Base-by-base conservation (phyloP, 2,329 filamentous ascomycete genomes). In the Trichoderma asperellum region DNA sequence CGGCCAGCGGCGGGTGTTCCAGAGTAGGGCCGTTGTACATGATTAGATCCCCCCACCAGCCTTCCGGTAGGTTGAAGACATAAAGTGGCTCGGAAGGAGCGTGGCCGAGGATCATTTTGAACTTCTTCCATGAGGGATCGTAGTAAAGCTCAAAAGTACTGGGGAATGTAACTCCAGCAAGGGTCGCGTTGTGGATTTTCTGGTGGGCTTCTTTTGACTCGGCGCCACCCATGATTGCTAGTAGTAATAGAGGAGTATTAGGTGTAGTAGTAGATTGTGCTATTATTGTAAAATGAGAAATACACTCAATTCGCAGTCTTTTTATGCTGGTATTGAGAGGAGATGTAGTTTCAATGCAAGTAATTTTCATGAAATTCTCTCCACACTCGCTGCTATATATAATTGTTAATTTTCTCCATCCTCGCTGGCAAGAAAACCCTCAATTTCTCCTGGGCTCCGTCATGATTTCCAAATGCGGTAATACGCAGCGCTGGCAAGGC, bases 21-120 rank as follows among this genome's bases (percentile, higher is more conserved):
- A 66, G 24, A 59, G 47, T 68, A 57, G 70, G 64, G n/a, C 70
- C 70, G 14, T 63, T 61, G 56, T 71, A 61, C 55, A 68, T 56
- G 47, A 70, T 55, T 47, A 70, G 53, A n/a, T 68, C 57, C 16
- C 68, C 68, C 43, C 49, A 68, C 68, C 68, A 70, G 32, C 63
- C 56, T 29, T 35, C 14, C 18, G 63, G 63, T 1, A 70, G 68
- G 47, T 56, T 61, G 63, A 67, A 57, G 16, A 35, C 40, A 63
- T 70, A 70, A 55, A 70, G 43, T 14, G 68, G 56, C 49, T 43
- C n/a, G 6, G 32, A 49, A 7, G 56, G 35, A 24, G 11, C 29
- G 7, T 56, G 7, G 18, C 47, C 43, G 47, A 70, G 37, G 7
- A 16, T 29, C 18, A 70, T 27, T 11, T 18, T 67, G 34, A 70